These are phyloP conservation scores for Aspergillus tanneri DNA, from an alignment of 2,329 filamentous ascomycete species.

Conservation along the genomic window DNA sequence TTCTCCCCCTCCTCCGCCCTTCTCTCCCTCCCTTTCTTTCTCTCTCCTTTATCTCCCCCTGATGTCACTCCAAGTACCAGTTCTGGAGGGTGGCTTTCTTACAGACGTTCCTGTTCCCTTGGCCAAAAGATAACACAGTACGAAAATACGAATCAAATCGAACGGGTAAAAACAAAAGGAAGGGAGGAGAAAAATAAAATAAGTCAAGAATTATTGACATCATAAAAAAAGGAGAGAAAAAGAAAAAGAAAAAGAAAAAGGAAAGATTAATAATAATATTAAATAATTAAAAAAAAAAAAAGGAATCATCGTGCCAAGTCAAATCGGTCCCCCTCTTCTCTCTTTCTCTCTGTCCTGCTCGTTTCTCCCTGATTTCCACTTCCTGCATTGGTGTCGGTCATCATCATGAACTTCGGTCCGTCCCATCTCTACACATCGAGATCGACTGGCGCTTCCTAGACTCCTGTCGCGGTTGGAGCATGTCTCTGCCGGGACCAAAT, in stretches of 20 bases:
- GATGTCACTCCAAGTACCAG: constrained; percentile 15
- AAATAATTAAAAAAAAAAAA: constrained; percentile 2
- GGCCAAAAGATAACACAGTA: neutral
- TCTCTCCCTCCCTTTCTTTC: constrained; percentile 4
- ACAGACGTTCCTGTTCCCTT: neutral
- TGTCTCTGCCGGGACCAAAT: constrained; percentile 52
- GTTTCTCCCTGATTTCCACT: constrained; percentile 16
- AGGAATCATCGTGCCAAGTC: constrained; percentile 4
- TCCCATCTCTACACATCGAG: constrained; percentile 35
- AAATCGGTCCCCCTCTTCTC: constrained; percentile 11
- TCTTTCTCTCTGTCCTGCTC: constrained; percentile 16
- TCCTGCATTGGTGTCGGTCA: constrained; percentile 18
- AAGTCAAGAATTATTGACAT: neutral
- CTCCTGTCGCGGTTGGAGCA: constrained; percentile 44
- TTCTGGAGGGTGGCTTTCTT: constrained; percentile 8
- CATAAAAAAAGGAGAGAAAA: constrained; percentile 1
- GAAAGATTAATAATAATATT: neutral
- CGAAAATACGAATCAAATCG: neutral
- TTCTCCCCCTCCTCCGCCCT: constrained; percentile 9
- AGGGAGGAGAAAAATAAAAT: neutral
- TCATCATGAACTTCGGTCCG: constrained; percentile 47
- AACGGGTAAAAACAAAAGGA: neutral
- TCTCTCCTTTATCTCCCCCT: constrained; percentile 8
- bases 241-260: neutral
- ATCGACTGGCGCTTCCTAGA: constrained; percentile 43